A percentile compares a stretch with the other conserved stretches of the same genome.
phyloP scores from a whole-genome alignment of 2,329 filamentous ascomycete species.

The Neonectria sp. region DNA sequence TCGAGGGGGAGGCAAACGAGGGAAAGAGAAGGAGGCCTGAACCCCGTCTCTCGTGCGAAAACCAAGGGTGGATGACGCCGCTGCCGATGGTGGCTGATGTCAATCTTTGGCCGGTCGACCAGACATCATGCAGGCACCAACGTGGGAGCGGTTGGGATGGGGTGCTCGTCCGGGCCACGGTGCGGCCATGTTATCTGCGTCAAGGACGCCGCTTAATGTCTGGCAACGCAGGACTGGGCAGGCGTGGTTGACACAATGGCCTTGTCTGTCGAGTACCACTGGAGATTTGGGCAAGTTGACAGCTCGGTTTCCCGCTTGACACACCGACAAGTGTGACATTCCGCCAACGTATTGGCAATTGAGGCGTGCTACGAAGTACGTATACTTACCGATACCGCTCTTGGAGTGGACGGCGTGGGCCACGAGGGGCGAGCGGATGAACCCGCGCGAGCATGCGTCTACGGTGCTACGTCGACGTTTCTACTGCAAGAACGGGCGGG shows the following conservation, averaged over 20 bases:
- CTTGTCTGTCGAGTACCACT: conserved; percentile 8
- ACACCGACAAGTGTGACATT: conserved; percentile 5
- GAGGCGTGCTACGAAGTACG: not conserved
- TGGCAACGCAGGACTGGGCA: not conserved
- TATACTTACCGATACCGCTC: not conserved
- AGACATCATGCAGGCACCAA: conserved; percentile 41
- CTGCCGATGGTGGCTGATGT: conserved; percentile 25
- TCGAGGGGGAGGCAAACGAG: not conserved
- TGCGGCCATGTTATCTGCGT: not conserved
- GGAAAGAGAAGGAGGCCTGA: conserved; percentile 14
- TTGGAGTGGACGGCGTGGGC: conserved; percentile 9
- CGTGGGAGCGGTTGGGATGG: conserved; percentile 32
- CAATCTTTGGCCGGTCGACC: conserved; percentile 20
- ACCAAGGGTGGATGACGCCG: conserved; percentile 26
- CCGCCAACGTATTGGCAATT: conserved; percentile 12
- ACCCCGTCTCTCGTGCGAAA: conserved; percentile 18
- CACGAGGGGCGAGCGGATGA: conserved; percentile 25
- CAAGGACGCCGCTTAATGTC: not conserved
- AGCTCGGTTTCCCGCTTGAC: conserved; percentile 8
- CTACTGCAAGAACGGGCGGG: conserved; percentile 8
- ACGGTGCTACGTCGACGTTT: conserved; percentile 4
- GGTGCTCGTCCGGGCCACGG: conserved; percentile 2
- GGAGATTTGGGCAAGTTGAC: conserved; percentile 6
- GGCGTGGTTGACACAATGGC: conserved; percentile 1
- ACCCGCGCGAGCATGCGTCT: conserved; percentile 22